Percentiles rank a stretch among this genome's conserved stretches.
These are phyloP conservation scores for Flaveria robusta DNA, from an alignment of 129 eudicot genomes.

Conservation along the genomic window DNA sequence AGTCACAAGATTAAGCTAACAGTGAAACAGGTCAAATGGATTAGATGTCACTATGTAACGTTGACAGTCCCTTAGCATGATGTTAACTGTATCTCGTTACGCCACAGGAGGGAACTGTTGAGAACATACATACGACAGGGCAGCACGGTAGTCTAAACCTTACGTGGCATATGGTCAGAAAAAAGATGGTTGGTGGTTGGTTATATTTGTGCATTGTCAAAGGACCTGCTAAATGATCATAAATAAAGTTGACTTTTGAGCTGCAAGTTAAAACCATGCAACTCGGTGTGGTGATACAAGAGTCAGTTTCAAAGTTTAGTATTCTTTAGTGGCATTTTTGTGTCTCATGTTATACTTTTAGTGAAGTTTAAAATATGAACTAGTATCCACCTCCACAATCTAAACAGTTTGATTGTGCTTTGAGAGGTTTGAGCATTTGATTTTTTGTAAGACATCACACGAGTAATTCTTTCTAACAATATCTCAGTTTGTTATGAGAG, in stretches of 20 bases:
- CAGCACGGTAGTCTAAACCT: background rate
- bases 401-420: background rate
- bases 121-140: no score
- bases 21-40: background rate
- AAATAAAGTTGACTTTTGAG: background rate
- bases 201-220: background rate
- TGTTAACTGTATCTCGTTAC: background rate
- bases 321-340: background rate
- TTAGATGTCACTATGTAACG: background rate
- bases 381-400: background rate
- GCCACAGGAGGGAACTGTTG: background rate
- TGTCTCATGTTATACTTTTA: background rate
- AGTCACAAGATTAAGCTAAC: background rate
- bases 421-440: background rate
- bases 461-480: no score
- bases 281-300: background rate
- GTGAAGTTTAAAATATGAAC: background rate
- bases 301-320: background rate
- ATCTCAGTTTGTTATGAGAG: background rate
- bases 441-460: background rate
- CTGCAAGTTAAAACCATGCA: background rate
- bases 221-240: background rate
- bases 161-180: background rate
- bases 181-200: background rate
- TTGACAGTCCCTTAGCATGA: no score